Conservation (phyloP, 106 monocot species). For the Platanthera zijinensis region DNA sequence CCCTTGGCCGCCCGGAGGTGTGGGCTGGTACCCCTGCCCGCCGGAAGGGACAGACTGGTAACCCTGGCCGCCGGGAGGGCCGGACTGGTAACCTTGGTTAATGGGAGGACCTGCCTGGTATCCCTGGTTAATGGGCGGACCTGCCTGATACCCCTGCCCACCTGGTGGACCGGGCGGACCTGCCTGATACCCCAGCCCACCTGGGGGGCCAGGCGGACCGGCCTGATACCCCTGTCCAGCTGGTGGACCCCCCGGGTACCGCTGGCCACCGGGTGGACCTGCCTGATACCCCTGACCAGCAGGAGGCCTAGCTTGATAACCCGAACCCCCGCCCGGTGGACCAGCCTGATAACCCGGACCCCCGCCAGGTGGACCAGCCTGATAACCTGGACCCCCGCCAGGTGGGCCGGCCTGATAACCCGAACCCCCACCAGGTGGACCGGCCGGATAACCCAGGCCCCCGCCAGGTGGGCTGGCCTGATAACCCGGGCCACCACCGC, state of each 20-base stretch:
- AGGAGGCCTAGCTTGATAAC: constrained; percentile 18
- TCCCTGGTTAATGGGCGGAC: constrained; percentile 8
- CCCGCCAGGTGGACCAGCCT: constrained; percentile 10
- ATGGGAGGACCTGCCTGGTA: constrained; percentile 30
- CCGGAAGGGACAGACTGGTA: constrained; percentile 9
- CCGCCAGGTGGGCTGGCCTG: constrained; percentile 10
- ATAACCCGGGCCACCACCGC: not conserved
- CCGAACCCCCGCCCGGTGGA: constrained; percentile 4
- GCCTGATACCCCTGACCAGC: constrained; percentile 14
- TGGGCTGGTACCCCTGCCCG: constrained; percentile 1
- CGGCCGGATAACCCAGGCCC: constrained; percentile 15
- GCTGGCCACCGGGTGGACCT: not conserved
- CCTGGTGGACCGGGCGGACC: not conserved
- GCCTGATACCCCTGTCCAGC: not conserved
- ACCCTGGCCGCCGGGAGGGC: not conserved
- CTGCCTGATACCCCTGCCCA: constrained; percentile 5
- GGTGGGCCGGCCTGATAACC: constrained; percentile 9
- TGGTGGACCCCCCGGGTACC: constrained; percentile 12
- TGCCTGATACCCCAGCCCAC: not conserved
- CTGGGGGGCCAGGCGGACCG: constrained; percentile 7
- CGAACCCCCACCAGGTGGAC: not conserved
- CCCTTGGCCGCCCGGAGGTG: not conserved
- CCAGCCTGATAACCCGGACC: constrained; percentile 16
- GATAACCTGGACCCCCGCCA: constrained; percentile 8
- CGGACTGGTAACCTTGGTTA: constrained; percentile 12